phyloP scores from a whole-genome alignment of 768 basidiomycete genomes.

The Lactarius psammicola region DNA sequence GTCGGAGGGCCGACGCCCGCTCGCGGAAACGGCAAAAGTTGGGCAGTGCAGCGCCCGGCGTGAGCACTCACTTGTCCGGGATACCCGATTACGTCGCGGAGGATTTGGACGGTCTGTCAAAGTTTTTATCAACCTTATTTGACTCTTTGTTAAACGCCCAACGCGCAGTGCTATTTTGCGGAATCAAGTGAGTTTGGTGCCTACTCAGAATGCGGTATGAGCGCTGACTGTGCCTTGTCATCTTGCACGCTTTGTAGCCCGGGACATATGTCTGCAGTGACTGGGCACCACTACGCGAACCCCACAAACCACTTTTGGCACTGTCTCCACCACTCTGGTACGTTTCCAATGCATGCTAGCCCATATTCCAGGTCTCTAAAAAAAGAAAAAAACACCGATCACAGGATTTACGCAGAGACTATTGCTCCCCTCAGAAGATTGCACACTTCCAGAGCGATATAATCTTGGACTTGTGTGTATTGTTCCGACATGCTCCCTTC shows the following conservation, averaged over 20 bases:
- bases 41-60: conserved; percentile 51
- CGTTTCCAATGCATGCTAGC: conserved; percentile 8
- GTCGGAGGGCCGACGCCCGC: neutral
- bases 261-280: conserved; percentile 61
- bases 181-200: conserved; percentile 63
- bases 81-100: conserved; percentile 53
- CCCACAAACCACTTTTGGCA: conserved; percentile 83
- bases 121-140: conserved; percentile 6
- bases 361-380: neutral
- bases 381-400: neutral
- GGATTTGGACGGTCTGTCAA: conserved; percentile 57
- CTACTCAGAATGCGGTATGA: neutral
- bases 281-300: conserved; percentile 78
- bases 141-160: neutral
- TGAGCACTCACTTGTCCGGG: conserved; percentile 49
- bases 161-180: conserved; percentile 70
- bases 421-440: conserved; percentile 58
- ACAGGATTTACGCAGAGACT: conserved; percentile 57
- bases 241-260: conserved; percentile 44
- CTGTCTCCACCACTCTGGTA: conserved; percentile 66
- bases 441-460: conserved; percentile 54
- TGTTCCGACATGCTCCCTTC: no score
- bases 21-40: conserved; percentile 30
- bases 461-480: conserved; percentile 63
- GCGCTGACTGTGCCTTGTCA: neutral